phyloP scores from a whole-genome alignment of 371 early-diverging fungal species.

The Coemansia sp. region DNA sequence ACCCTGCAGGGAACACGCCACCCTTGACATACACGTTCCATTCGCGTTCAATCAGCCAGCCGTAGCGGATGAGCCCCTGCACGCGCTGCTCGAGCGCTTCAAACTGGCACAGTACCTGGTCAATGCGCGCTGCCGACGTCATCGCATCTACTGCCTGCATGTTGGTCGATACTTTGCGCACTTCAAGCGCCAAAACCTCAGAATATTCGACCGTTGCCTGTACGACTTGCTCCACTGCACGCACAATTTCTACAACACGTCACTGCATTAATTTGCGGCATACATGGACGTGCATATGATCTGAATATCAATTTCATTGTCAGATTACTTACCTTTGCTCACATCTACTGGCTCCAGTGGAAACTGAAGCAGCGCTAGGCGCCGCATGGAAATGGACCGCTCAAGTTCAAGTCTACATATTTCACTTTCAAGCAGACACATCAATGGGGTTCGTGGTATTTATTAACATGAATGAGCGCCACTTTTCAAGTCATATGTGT shows the following conservation, averaged over 20 bases:
- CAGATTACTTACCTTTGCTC: slow-evolving; percentile 36
- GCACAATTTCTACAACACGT: slow-evolving; percentile 28
- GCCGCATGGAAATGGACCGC: slow-evolving; percentile 43
- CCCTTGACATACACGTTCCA: slow-evolving; percentile 29
- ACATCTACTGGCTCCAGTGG: slow-evolving; percentile 25
- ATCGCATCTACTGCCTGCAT: slow-evolving; percentile 29
- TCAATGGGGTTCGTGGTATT: too few relatives aligned
- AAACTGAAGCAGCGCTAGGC: slow-evolving; percentile 36
- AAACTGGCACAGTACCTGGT: slow-evolving; percentile 24
- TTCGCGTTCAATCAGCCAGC: slow-evolving; percentile 41
- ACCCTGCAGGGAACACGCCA: slow-evolving; percentile 19
- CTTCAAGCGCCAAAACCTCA: slow-evolving; percentile 28
- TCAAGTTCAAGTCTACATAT: slow-evolving; percentile 43
- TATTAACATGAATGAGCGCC: slow-evolving; percentile 2
- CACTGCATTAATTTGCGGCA: slow-evolving; percentile 21
- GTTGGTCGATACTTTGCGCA: slow-evolving; percentile 29
- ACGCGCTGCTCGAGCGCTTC: slow-evolving; percentile 34
- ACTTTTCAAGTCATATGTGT: too few relatives aligned
- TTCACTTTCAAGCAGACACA: neutral
- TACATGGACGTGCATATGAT: neutral
- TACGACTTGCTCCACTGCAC: slow-evolving; percentile 22
- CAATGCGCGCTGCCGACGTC: slow-evolving; percentile 14
- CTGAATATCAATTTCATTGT: neutral
- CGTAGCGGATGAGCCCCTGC: slow-evolving; percentile 41
- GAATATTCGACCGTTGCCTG: slow-evolving; percentile 31